Percentiles rank a stretch among this genome's conserved stretches.
These are phyloP conservation scores for Trypethelium eluteriae DNA, from an alignment of 495 filamentous ascomycete genomes.

Conservation along the genomic window DNA sequence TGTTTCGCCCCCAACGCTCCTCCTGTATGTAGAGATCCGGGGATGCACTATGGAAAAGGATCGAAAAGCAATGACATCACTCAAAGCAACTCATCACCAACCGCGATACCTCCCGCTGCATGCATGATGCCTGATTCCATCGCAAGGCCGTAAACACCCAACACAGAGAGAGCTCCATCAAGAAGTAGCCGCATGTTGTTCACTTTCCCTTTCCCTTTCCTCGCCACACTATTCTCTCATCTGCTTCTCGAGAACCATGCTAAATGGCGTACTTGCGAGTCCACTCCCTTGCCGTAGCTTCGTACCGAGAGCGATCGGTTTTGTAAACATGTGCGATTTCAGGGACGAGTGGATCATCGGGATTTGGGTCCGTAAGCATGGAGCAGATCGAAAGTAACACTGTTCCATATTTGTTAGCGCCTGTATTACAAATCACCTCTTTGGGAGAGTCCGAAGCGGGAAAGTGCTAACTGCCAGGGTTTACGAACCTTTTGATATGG, in stretches of 20 bases:
- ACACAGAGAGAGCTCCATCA: neutral
- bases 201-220: neutral
- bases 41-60: constrained; percentile 8
- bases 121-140: neutral
- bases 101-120: constrained; percentile 6
- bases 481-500: constrained; percentile 87
- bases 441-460: constrained; percentile 9
- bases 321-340: constrained; percentile 99
- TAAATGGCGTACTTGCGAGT: constrained; percentile 97
- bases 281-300: constrained; percentile 96
- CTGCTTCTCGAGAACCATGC: neutral
- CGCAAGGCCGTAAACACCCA: neutral
- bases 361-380: constrained; percentile 99
- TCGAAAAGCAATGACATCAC: constrained; percentile 3
- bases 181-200: neutral
- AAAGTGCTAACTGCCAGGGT: neutral
- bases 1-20: constrained; percentile 7
- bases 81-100: neutral
- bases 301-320: constrained; percentile 91
- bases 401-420: constrained; percentile 30
- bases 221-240: neutral
- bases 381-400: constrained; percentile 98
- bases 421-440: constrained; percentile 1
- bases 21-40: constrained; percentile 3
- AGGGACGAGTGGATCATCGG: constrained; percentile 93